These are phyloP conservation scores for Aspergillus incahuasiensis DNA, from an alignment of 495 filamentous ascomycete species.

Conservation along the genomic window DNA sequence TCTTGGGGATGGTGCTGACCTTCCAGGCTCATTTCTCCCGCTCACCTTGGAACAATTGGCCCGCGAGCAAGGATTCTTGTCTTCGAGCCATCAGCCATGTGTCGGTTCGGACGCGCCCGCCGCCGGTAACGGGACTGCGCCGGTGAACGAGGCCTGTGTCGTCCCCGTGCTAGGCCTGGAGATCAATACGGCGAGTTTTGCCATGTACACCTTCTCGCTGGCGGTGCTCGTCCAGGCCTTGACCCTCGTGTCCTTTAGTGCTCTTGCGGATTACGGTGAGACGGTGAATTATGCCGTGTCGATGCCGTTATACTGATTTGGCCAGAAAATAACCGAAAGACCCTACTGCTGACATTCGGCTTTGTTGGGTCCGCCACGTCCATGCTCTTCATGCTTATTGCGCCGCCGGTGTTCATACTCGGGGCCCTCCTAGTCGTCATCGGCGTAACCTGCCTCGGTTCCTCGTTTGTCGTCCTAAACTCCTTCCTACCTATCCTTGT, in stretches of 20 bases:
- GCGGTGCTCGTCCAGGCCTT: constrained; percentile 51
- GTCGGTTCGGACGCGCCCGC: constrained; percentile 22
- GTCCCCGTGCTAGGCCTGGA: constrained; percentile 40
- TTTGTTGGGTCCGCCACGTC: constrained; percentile 71
- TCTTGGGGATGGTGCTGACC: neutral
- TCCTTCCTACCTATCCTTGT: constrained; percentile 49
- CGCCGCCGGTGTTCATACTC: constrained; percentile 64
- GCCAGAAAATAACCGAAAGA: constrained; percentile 54
- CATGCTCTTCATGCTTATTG: constrained; percentile 80
- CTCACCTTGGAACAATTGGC: constrained; percentile 85
- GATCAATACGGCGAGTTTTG: constrained; percentile 50
- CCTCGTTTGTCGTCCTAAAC: constrained; percentile 50
- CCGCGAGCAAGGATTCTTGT: constrained; percentile 71
- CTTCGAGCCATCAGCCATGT: constrained; percentile 47
- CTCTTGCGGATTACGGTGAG: constrained; percentile 51
- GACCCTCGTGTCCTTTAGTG: constrained; percentile 49
- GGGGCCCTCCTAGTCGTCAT: constrained; percentile 75
- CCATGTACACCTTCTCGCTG: constrained; percentile 52
- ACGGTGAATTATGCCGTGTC: neutral
- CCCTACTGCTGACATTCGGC: constrained; percentile 71
- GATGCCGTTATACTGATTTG: constrained; percentile 1
- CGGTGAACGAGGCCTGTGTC: constrained; percentile 38
- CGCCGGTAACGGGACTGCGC: constrained; percentile 36
- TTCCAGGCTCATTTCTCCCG: constrained; percentile 76
- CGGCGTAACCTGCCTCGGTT: constrained; percentile 66